Evolutionary conservation across 2,329 filamentous ascomycete genomes (phyloP).

Genomic region (Chaetomium strumarium): DNA sequence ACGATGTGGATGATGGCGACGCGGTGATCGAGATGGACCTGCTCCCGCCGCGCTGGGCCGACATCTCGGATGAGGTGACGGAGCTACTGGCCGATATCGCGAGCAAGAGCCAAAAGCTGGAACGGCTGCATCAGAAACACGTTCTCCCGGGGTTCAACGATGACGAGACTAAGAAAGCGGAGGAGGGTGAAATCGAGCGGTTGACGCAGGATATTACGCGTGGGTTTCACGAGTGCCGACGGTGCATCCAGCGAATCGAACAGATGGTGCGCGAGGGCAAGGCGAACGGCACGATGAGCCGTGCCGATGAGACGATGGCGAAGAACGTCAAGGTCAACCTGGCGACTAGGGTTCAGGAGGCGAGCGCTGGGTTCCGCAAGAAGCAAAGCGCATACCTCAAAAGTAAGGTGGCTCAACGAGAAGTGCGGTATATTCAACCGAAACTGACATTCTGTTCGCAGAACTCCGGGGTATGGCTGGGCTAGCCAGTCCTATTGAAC

Average conservation of each 20-base stretch:
- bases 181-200: slow-evolving; percentile 84
- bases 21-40: slow-evolving; percentile 98
- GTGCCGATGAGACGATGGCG: slow-evolving; percentile 90
- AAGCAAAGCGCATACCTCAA: slow-evolving; percentile 96
- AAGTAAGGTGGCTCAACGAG: slow-evolving; percentile 50
- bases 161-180: slow-evolving; percentile 77
- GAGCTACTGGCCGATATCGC: slow-evolving; percentile 76
- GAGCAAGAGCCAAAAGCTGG: slow-evolving; percentile 74
- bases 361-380: slow-evolving; percentile 88
- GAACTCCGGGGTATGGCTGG: slow-evolving; percentile 68
- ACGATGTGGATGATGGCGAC: slow-evolving; percentile 82
- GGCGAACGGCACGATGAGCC: slow-evolving; percentile 64
- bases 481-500: slow-evolving; percentile 44
- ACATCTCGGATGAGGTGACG: slow-evolving; percentile 88
- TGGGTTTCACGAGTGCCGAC: slow-evolving; percentile 84
- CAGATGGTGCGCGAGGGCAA: slow-evolving; percentile 77
- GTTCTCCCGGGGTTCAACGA: slow-evolving; percentile 95
- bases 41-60: slow-evolving; percentile 89
- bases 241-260: slow-evolving; percentile 81
- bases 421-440: neutral
- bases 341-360: slow-evolving; percentile 81
- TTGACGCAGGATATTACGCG: slow-evolving; percentile 87
- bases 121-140: slow-evolving; percentile 94
- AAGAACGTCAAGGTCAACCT: slow-evolving; percentile 91
- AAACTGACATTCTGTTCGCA: slow-evolving; percentile 33